Conservation (phyloP, 1,139 yeast species). For the Pichia sp. region DNA sequence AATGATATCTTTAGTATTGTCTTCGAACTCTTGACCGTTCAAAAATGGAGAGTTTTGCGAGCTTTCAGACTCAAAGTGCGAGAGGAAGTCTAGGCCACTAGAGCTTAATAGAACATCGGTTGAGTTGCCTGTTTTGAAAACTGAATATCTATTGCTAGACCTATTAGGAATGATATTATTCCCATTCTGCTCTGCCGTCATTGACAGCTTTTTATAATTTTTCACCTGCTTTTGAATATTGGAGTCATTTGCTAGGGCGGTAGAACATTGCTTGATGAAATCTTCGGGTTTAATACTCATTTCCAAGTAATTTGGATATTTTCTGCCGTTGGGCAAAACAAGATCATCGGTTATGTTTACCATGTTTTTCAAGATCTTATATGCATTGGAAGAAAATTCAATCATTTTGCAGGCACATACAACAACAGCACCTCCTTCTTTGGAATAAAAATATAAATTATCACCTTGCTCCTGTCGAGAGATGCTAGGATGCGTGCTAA, state of each 20-base stretch:
- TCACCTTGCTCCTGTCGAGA: not conserved
- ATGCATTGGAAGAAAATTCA: constrained; percentile 46
- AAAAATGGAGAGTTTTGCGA: constrained; percentile 28
- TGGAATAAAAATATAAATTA: constrained; percentile 49
- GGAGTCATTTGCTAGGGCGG: constrained; percentile 51
- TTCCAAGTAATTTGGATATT: constrained; percentile 65
- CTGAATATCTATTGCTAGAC: constrained; percentile 47
- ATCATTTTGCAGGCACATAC: constrained; percentile 63
- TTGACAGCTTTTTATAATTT: constrained; percentile 16
- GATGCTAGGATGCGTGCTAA: not conserved
- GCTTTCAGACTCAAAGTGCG: constrained; percentile 26
- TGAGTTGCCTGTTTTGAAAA: constrained; percentile 55
- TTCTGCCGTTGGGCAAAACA: constrained; percentile 57
- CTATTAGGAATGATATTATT: not conserved
- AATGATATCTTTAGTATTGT: constrained; percentile 1
- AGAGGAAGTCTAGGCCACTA: constrained; percentile 53
- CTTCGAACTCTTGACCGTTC: constrained; percentile 24
- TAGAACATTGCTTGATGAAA: constrained; percentile 60
- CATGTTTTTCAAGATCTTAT: constrained; percentile 32
- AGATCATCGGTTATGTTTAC: constrained; percentile 65
- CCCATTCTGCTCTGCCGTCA: not conserved
- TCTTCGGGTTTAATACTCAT: constrained; percentile 58
- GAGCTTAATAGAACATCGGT: constrained; percentile 51
- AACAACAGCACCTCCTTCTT: constrained; percentile 63
- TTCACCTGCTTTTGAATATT: constrained; percentile 30